These are phyloP conservation scores for Triticum dicoccoides DNA, from an alignment of 176 grass and related monocot genomes.

Conservation along the genomic window DNA sequence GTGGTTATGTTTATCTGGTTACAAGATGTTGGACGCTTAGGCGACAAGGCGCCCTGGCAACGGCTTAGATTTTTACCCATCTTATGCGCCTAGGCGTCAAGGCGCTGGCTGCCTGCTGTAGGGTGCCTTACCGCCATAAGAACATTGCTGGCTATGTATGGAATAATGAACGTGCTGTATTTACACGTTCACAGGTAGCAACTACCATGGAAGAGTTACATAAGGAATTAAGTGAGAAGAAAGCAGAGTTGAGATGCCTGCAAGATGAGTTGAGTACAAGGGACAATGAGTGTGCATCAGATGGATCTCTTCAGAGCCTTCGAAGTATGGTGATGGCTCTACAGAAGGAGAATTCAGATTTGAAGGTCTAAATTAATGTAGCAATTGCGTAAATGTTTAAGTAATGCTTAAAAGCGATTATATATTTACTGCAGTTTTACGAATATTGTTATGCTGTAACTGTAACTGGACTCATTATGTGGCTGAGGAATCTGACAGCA, in stretches of 20 bases:
- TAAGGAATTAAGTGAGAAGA: constrained; percentile 71
- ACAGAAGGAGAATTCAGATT: constrained; percentile 70
- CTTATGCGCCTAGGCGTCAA: not conserved
- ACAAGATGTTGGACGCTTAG: not conserved
- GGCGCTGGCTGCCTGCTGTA: not conserved
- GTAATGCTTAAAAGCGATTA: not conserved
- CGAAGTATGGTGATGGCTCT: constrained; percentile 57
- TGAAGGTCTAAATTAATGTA: constrained; percentile 68
- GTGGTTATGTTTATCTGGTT: not conserved
- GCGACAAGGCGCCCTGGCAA: not conserved
- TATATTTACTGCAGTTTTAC: not conserved
- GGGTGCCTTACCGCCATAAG: not conserved
- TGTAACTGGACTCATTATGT: not conserved
- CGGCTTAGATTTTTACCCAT: not conserved
- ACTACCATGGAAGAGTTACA: constrained; percentile 53
- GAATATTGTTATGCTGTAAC: not conserved
- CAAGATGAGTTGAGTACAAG: constrained; percentile 62
- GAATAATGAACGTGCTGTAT: not conserved
- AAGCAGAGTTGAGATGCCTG: constrained; percentile 43
- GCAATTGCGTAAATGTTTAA: not conserved
- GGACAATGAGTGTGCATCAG: constrained; percentile 36
- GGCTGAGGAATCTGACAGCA: not conserved
- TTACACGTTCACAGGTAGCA: constrained; percentile 46
- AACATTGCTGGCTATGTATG: not conserved
- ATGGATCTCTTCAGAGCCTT: constrained; percentile 48